These are phyloP conservation scores for Macrophomina pseudophaseolina DNA, from an alignment of 2,329 filamentous ascomycete species.

Conservation along the genomic window DNA sequence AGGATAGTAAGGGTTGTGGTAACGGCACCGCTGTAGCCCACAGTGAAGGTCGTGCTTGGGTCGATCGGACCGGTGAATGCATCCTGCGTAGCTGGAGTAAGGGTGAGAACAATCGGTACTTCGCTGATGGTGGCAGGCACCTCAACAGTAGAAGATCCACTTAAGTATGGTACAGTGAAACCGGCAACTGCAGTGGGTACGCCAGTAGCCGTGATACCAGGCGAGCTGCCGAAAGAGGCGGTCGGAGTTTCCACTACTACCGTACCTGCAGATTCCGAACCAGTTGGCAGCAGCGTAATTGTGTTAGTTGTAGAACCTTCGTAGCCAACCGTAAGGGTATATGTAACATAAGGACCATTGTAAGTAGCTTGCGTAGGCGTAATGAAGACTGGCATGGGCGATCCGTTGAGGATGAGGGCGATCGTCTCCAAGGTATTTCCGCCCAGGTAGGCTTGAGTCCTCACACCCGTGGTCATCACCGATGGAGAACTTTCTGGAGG, in stretches of 20 bases:
- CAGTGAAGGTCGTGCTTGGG: not conserved
- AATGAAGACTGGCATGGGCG: not conserved
- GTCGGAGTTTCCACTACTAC: conserved; percentile 4
- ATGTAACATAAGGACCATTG: not conserved
- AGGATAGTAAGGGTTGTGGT: not conserved
- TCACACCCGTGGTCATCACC: not conserved
- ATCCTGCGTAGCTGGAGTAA: not conserved
- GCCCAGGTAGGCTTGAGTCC: conserved; percentile 5
- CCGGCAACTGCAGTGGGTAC: not conserved
- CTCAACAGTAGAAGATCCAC: not conserved
- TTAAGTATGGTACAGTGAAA: not conserved
- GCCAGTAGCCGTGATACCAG: not conserved
- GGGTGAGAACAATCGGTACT: not conserved
- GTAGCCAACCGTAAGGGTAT: not conserved
- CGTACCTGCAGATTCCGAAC: not conserved
- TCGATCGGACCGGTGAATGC: not conserved
- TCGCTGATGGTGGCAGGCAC: not conserved
- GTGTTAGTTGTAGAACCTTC: not conserved
- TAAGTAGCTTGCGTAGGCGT: not conserved
- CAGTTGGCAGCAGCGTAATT: conserved; percentile 6
- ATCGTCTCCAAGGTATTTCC: not conserved
- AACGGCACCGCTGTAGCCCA: not conserved
- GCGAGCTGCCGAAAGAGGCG: not conserved
- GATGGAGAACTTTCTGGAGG: not conserved
- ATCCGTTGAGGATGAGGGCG: not conserved